Evolutionary conservation across 2,329 filamentous ascomycete genomes (phyloP).

Genomic region (Neofusicoccum sp.): DNA sequence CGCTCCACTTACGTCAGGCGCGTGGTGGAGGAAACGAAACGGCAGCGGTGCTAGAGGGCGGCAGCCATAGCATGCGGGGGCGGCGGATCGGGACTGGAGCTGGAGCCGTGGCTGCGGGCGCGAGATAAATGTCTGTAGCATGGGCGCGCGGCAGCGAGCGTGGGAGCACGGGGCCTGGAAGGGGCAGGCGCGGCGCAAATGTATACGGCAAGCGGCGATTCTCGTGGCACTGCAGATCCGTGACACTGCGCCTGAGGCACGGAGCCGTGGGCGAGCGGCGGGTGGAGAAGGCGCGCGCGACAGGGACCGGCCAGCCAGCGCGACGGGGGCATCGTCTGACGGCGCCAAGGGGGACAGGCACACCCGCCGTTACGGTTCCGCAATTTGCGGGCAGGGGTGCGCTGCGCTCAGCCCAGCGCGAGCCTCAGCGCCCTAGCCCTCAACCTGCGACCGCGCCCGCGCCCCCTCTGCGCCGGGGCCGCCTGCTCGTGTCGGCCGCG

Average conservation of each 20-base stretch:
- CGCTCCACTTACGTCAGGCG: constrained; percentile 10
- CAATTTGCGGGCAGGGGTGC: constrained; percentile 12
- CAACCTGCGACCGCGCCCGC: not conserved
- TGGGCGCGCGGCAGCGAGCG: not conserved
- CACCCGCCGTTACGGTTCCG: constrained; percentile 15
- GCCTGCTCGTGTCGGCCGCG: constrained; percentile 12
- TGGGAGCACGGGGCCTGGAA: constrained; percentile 16
- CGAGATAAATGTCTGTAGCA: not conserved
- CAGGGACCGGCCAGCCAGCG: constrained; percentile 7
- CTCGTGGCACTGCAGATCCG: constrained; percentile 25
- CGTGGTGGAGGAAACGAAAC: not conserved
- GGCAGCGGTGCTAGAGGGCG: not conserved
- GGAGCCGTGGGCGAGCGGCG: constrained; percentile 11
- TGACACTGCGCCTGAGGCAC: constrained; percentile 15
- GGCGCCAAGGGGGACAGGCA: constrained; percentile 10
- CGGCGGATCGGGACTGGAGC: not conserved
- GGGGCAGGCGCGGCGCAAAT: constrained; percentile 16
- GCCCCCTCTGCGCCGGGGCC: not conserved
- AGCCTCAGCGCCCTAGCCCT: not conserved
- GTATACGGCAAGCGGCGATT: constrained; percentile 26
- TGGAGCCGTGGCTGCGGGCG: not conserved
- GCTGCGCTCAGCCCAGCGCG: not conserved
- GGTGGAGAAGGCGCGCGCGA: constrained; percentile 7
- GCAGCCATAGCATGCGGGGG: not conserved
- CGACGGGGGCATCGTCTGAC: constrained; percentile 4